These are phyloP conservation scores for Backusella luteola DNA, from an alignment of 192 early-diverging fungal species.

Conservation along the genomic window DNA sequence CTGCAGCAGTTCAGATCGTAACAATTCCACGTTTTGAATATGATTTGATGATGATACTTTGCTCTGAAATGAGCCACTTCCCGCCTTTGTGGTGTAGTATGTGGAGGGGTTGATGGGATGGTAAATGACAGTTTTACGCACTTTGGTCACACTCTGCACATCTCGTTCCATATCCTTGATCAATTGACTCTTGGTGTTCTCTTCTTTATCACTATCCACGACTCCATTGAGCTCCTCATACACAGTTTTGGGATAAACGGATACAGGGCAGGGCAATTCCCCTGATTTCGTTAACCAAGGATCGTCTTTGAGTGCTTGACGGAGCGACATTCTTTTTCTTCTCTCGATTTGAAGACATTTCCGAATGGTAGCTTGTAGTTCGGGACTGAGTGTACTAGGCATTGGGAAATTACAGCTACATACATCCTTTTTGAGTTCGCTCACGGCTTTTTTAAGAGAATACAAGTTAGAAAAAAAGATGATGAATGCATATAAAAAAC, in stretches of 20 bases:
- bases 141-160: not conserved
- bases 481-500: not conserved
- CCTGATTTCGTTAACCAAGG: constrained; percentile 45
- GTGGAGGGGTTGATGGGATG: constrained; percentile 33
- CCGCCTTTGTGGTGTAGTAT: constrained; percentile 26
- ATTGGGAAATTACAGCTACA: constrained; percentile 38
- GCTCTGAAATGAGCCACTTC: not conserved
- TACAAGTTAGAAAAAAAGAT: not conserved
- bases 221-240: constrained; percentile 10
- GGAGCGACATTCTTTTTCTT: constrained; percentile 36
- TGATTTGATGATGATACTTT: constrained; percentile 7
- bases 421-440: constrained; percentile 51
- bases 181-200: constrained; percentile 13
- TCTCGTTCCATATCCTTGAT: constrained; percentile 23
- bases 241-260: not conserved
- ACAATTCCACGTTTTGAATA: constrained; percentile 9
- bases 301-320: constrained; percentile 41
- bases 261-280: constrained; percentile 5
- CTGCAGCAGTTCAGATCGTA: constrained; percentile 18
- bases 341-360: constrained; percentile 47
- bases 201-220: constrained; percentile 6
- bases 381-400: constrained; percentile 39
- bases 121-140: constrained; percentile 24
- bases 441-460: constrained; percentile 34
- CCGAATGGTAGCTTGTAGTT: constrained; percentile 40